phyloP scores from a whole-genome alignment of 805 yeast species.

The Lipomyces lipofer region DNA sequence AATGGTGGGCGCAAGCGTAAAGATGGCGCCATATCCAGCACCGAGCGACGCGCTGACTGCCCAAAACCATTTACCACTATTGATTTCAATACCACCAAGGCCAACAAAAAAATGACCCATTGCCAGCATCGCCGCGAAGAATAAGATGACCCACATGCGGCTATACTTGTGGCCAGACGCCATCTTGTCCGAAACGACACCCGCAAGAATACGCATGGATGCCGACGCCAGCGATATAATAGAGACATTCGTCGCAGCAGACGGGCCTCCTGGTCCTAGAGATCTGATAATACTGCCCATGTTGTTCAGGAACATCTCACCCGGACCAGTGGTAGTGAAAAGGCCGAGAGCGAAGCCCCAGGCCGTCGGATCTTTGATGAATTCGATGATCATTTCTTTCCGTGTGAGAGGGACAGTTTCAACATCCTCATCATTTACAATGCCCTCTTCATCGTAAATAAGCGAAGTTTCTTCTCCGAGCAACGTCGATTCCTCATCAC shows the following conservation, averaged over 20 bases:
- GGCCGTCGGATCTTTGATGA: constrained; percentile 57
- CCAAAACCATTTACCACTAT: constrained; percentile 32
- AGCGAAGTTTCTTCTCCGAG: not conserved
- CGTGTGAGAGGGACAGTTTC: constrained; percentile 38
- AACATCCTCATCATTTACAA: constrained; percentile 28
- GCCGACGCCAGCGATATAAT: constrained; percentile 70
- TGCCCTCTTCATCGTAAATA: constrained; percentile 31
- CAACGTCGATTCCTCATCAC: constrained; percentile 12
- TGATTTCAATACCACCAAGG: constrained; percentile 20
- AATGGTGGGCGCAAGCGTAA: constrained; percentile 83
- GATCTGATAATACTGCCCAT: constrained; percentile 69
- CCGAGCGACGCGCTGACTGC: constrained; percentile 60
- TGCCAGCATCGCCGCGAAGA: constrained; percentile 37
- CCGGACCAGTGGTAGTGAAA: constrained; percentile 72
- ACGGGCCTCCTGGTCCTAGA: constrained; percentile 37
- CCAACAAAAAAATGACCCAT: constrained; percentile 33
- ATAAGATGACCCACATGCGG: constrained; percentile 42
- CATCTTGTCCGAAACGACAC: constrained; percentile 66
- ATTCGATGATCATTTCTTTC: constrained; percentile 34
- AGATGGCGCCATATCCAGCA: constrained; percentile 73
- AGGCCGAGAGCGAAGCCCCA: constrained; percentile 65
- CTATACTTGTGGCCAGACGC: constrained; percentile 38
- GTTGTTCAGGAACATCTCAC: constrained; percentile 81
- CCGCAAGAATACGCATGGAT: constrained; percentile 62
- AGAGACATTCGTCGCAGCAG: constrained; percentile 48